Evolutionary conservation across 768 basidiomycete species (phyloP), one percentile per base, ranked within the genome.

Genomic region (Kockovaella imperatae): DNA sequence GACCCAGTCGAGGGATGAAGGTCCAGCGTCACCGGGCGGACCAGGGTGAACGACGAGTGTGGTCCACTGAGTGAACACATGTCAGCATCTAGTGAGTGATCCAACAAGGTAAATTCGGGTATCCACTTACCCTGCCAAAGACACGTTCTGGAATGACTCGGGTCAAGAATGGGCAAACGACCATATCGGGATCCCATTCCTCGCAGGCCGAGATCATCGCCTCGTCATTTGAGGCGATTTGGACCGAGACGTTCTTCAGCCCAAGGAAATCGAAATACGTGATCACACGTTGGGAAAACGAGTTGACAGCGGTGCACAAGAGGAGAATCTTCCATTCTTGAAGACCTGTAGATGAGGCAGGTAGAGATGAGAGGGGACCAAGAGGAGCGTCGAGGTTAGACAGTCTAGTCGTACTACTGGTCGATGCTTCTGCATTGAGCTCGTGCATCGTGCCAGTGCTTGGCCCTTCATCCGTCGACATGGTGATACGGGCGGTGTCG

Each of bases 1-100:
- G 0, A 54, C 58, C 65, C 65, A 67, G 38, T 67, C 65, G 31
- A 67, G 60, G 6, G 65, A 60, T 8, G 65, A 67, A 11, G 65
- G 65, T 1, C 65, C 65, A 14, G 55, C 65, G 48, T 67, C 65
- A 10, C 65, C 65, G 5, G 65, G 65, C 24, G 65, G 62, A 25
- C 65, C 65, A 20, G 65, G 65, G 46, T 67, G 65, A 4, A 67
- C 52, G 18, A 67, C 58, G 0, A 67, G 50, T 2, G 65, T 67
- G 24, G 64, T 58, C 52, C 54, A 61, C 64, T 66, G 42, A 13
- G 10, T 7, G n/a, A 17, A 14, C 11, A 21, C 35, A 39, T 15
- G n/a, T 54, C 49, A 54, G 49, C 43, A 13, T 20, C 36, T 23
- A 14, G 17, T 31, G 24, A 11, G 2, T 47, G n/a, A 26, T 35